Evolutionary conservation across 352 stramenopile genomes (phyloP).

Genomic region (Phytopythium mirpurense): DNA sequence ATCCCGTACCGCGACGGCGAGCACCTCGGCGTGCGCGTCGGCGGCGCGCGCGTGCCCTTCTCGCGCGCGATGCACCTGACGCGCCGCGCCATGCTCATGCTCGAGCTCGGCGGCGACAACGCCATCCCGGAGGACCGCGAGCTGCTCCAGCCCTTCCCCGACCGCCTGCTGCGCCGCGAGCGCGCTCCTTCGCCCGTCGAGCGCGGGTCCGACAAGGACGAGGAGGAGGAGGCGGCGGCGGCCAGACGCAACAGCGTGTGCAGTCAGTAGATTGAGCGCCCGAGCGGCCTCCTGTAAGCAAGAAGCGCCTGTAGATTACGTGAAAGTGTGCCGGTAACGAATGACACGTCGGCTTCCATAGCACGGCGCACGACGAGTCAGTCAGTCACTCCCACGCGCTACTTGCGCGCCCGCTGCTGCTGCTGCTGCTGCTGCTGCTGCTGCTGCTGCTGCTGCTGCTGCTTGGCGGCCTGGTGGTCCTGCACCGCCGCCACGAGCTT

Average conservation of each 20-base stretch:
- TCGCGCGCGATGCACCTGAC: constrained; percentile 26
- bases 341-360: too few relatives aligned
- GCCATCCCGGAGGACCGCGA: constrained; percentile 18
- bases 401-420: constrained; percentile 25
- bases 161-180: constrained; percentile 10
- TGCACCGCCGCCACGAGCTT: constrained; percentile 38
- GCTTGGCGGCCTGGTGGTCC: constrained; percentile 14
- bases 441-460: constrained; percentile 7
- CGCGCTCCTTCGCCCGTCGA: too few relatives aligned
- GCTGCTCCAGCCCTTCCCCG: constrained; percentile 14
- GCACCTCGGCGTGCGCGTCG: constrained; percentile 24
- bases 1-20: constrained; percentile 20
- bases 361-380: too few relatives aligned
- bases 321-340: too few relatives aligned
- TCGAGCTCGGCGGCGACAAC: constrained; percentile 10
- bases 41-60: constrained; percentile 20
- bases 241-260: not conserved
- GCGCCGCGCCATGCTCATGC: constrained; percentile 12
- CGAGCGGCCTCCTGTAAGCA: not conserved
- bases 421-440: too few relatives aligned
- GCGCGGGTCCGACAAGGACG: not conserved
- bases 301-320: not conserved
- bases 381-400: too few relatives aligned
- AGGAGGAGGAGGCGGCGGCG: not conserved
- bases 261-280: not conserved